Conservation (phyloP, 257 asterid species). For the Ajuga chamaepitys region DNA sequence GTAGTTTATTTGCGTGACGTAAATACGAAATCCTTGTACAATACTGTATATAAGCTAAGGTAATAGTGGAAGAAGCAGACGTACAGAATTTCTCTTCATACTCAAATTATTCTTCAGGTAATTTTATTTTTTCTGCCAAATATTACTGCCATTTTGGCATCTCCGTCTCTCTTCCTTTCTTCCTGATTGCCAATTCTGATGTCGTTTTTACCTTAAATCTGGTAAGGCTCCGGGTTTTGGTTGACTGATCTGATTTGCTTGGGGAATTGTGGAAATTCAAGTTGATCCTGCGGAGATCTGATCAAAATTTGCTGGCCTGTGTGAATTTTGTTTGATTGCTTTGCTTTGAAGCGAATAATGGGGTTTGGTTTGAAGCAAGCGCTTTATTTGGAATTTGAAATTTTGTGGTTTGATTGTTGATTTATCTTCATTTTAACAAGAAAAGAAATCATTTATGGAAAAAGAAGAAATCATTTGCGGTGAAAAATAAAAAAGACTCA, state of each 20-base stretch:
- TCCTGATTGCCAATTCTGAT: not conserved
- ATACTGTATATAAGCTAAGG: not conserved
- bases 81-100: conserved; percentile 5
- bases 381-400: conserved; percentile 5
- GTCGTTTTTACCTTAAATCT: not conserved
- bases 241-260: conserved; percentile 10
- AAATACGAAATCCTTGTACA: conserved; percentile 14
- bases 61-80: conserved; percentile 3
- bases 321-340: not conserved
- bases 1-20: conserved; percentile 32
- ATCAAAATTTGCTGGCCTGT: conserved; percentile 8
- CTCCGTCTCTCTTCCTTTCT: not conserved
- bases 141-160: not conserved
- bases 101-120: conserved; percentile 27
- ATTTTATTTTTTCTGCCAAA: not conserved
- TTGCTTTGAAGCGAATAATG: conserved; percentile 13
- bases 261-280: conserved; percentile 10
- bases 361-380: conserved; percentile 3
- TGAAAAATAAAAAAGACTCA: not conserved
- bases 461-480: too few species aligned
- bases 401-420: not conserved
- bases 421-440: not conserved
- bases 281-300: conserved; percentile 42
- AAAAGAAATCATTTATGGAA: too few species aligned
- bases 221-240: conserved; percentile 11